Base-by-base conservation (phyloP, 148 eudicot species). In the Fagopyrum homotropicum region DNA sequence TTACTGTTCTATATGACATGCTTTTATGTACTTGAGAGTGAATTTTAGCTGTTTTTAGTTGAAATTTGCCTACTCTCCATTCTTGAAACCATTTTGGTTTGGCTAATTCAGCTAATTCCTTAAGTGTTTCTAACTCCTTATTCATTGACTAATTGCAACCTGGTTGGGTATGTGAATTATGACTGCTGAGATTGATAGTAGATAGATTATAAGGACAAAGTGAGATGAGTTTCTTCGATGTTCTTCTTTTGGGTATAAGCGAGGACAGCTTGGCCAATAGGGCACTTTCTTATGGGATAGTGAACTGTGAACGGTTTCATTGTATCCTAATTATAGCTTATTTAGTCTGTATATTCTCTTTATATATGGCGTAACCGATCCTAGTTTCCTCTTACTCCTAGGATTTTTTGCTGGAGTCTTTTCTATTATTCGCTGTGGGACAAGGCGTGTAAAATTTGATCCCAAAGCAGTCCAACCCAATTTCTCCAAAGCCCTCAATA, bases 371-470 rank as follows among this genome's bases (percentile, higher is more conserved):
- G 14, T 15, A 6, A 43, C 71, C 47, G 19, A 4, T 40, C 71
- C 46, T 66, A 66, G 47, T 66, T 66, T 66, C 64, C 64, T 59
- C 47, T 43, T 15, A 43, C 40, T 40, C 40, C 71, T 66, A 66
- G 71, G 71, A 66, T 66, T 66, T 16, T 40, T 15, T 66, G 71
- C 71, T 14, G 71, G 71, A 40, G 46, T 66, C 43, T 66, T 35
- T 66, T 15, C 71, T 66, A 66, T 35, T 12, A 40, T 66, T 66
- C 7, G 71, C 7, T 15, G 71, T 66, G 71, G 15, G 40, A 35
- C 40, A 35, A 35, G 40, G n/a, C 47, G 46, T 66, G 47, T 15
- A 8, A 16, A 15, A 66, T 66, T 40, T 14, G 9, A 15, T 40
- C 6, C 43, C 71, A 66, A 66, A 66, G 46, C 71, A 40, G 15